Evolutionary conservation across 2,329 filamentous ascomycete genomes (phyloP), one percentile per base, ranked within the genome.

Genomic region (Trichophyton simii): DNA sequence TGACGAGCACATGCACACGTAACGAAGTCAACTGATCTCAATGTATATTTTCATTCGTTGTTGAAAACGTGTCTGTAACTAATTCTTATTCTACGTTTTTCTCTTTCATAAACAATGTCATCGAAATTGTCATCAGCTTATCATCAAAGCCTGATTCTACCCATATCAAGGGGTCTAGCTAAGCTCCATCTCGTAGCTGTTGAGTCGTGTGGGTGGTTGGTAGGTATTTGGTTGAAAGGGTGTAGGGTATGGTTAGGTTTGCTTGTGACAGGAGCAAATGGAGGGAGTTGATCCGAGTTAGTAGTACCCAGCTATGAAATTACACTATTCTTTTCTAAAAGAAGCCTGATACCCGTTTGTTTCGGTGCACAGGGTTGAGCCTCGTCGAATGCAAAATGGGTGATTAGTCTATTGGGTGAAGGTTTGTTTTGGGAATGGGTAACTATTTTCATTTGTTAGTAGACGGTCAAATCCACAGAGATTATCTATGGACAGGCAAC

Each of bases 391-490:
- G 52, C 28, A n/a, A 55, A 55, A 9, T 28, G 52, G 52, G 31
- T 55, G 31, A 28, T 55, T 55, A 28, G 34, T 55, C 9, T 55
- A 77, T 65, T 80, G 72, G 68, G 81, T 75, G 77, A 90, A 92
- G 67, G 83, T 79, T 77, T 91, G 84, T 82, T 92, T 91, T 71
- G 88, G 88, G 80, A 85, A 88, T 67, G 89, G 89, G 80, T 85
- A 91, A 67, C 88, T 91, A 72, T 64, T 48, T 62, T n/a, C 11
- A 20, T n/a, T 13, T 0, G 31, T 57, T 38, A 38, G 34, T 13
- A 13, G 34, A 38, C 3, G 9, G 11, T 38, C 34, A 38, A 9
- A 38, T 38, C 34, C 34, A 38, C 8, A 38, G 9, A 9, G 1
- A 13, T 38, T 38, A 1, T 38, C 9, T 34, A 34, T 3, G 34